Base-by-base conservation (phyloP, 108 stramenopile genomes). In the Stephanodiscus minutulus region DNA sequence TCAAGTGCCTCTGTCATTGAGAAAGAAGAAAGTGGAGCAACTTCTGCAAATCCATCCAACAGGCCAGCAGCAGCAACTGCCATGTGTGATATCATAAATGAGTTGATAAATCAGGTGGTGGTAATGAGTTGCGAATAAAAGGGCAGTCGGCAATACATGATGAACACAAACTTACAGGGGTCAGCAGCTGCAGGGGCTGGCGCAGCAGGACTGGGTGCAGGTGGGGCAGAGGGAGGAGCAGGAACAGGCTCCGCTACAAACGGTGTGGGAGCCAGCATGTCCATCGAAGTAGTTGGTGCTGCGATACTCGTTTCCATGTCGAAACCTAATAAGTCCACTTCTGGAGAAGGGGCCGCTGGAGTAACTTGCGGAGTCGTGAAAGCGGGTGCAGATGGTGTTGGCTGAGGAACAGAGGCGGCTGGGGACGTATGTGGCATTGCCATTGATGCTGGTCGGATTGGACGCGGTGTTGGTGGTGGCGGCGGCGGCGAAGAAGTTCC, bases 21-120 rank as follows among this genome's bases (percentile, higher is more conserved):
- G 46, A 90, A 78, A 5, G 83, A 70, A 52, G 83, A 64, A 48
- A 92, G 65, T 13, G 91, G 85, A 20, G 77, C 66, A 54, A 66
- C 46, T n/a, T 88, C 85, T 29, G 82, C 22, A 13, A 86, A 37
- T 1, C 83, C 86, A 53, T 80, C 85, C 48, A 90, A 66, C 46
- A 93, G 77, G 11, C 88, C 88, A 35, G 84, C 82, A 52, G 83
- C 89, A 8, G 87, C 87, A 82, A 95, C 92, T 56, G 72, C 64
- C 27, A 86, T 84, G 27, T 86, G 73, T 11, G 82, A 77, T n/a
- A 83, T 78, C 39, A 39, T 37, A 18, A 52, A 39, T 44, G 13
- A 2, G 43, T 44, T 11, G 11, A 53, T 53, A 11, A 66, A 50
- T 70, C 9, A 53, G 52, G 25, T 10, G 20, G 8, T 17, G 39